Conservation (phyloP, 129 eudicot species). For the Flaveria sonorensis region DNA sequence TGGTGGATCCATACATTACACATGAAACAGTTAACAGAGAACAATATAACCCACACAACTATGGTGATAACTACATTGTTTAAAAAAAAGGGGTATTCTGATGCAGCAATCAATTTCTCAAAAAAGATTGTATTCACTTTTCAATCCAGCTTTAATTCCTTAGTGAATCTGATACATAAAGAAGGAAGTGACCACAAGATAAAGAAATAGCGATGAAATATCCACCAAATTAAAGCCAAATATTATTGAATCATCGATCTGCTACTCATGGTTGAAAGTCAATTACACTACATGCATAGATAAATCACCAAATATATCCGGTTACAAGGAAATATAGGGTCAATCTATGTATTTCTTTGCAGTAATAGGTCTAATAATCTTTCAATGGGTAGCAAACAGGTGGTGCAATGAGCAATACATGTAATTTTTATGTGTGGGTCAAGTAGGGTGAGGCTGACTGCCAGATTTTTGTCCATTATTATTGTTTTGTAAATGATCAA, state of each 20-base stretch:
- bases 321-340: background rate
- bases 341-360: background rate
- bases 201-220: background rate
- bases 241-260: background rate
- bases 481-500: background rate
- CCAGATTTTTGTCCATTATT: background rate
- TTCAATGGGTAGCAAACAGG: background rate
- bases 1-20: no score
- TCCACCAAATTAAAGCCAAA: background rate
- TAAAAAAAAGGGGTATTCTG: background rate
- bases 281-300: no score
- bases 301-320: background rate
- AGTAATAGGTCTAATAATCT: background rate
- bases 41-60: no score
- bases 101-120: background rate
- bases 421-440: background rate
- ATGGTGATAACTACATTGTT: no score
- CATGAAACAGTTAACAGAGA: no score
- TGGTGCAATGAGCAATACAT: background rate
- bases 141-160: background rate
- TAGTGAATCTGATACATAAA: slow-evolving; percentile 25
- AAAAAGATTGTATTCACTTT: background rate
- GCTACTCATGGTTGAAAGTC: no score
- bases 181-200: slow-evolving; percentile 16
- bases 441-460: background rate